Percentiles rank a stretch among this genome's conserved stretches.
phyloP scores from a whole-genome alignment of 495 filamentous ascomycete genomes.

The Penicillium verhagenii region DNA sequence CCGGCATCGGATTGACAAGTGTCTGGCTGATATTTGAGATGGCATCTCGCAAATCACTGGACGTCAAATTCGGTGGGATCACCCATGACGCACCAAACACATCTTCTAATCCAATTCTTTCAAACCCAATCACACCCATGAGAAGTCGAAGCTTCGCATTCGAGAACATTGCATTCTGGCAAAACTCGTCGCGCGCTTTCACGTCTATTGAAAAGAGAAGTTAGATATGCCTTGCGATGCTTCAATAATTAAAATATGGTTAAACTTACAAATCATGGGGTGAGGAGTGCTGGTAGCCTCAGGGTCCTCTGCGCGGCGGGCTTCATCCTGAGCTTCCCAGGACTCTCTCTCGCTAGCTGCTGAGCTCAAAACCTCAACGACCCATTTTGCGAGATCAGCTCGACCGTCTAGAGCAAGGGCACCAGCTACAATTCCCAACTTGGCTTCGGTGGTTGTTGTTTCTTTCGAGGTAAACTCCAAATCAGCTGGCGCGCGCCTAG shows the following conservation, averaged over 20 bases:
- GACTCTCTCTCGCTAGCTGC: constrained; percentile 71
- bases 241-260: not conserved
- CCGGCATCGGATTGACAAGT: constrained; percentile 69
- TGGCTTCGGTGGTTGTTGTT: constrained; percentile 60
- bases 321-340: constrained; percentile 73
- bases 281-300: constrained; percentile 37
- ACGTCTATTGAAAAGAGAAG: constrained; percentile 51
- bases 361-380: constrained; percentile 64
- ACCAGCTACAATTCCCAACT: constrained; percentile 75
- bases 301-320: constrained; percentile 45
- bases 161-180: constrained; percentile 75
- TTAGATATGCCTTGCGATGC: constrained; percentile 14
- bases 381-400: constrained; percentile 73
- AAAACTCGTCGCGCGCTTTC: constrained; percentile 64
- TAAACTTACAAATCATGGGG: constrained; percentile 43
- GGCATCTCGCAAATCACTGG: constrained; percentile 60
- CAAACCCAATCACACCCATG: constrained; percentile 71
- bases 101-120: constrained; percentile 64
- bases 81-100: constrained; percentile 78
- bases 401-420: constrained; percentile 76
- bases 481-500: constrained; percentile 64
- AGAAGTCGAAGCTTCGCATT: constrained; percentile 89
- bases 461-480: constrained; percentile 70
- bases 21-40: constrained; percentile 64
- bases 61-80: constrained; percentile 64